Evolutionary conservation across 2,329 filamentous ascomycete genomes (phyloP).

Genomic region (Cladosporium sp.): DNA sequence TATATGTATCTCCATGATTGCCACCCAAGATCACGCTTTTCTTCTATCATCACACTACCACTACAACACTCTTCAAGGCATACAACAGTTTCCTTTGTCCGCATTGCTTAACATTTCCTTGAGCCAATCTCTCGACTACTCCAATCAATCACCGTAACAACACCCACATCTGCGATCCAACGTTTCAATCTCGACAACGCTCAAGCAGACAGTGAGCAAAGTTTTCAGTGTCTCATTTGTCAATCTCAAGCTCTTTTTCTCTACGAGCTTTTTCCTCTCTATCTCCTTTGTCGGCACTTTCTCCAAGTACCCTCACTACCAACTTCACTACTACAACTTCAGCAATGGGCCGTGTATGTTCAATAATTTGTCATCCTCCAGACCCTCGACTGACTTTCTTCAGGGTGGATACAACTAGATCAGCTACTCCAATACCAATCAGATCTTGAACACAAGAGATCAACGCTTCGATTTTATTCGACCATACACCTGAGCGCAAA

Average conservation of each 20-base stretch:
- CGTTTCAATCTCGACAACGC: conserved; percentile 3
- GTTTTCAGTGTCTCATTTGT: conserved; percentile 18
- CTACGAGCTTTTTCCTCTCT: conserved; percentile 3
- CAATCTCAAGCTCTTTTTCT: conserved; percentile 13
- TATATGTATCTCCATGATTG: conserved; percentile 12
- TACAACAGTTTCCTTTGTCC: conserved; percentile 18
- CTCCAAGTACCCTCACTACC: background rate
- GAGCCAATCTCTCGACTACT: conserved; percentile 13
- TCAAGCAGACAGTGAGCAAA: conserved; percentile 14
- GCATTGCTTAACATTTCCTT: conserved; percentile 15
- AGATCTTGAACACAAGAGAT: background rate
- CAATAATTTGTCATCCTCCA: background rate
- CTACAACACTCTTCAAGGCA: conserved; percentile 19
- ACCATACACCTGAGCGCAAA: conserved; percentile 17
- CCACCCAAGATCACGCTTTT: conserved; percentile 17
- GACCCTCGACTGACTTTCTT: background rate
- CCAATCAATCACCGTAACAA: conserved; percentile 18
- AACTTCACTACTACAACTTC: background rate
- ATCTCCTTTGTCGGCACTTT: conserved; percentile 2
- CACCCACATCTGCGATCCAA: background rate
- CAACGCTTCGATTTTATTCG: background rate
- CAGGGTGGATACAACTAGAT: conserved; percentile 21
- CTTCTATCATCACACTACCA: conserved; percentile 18
- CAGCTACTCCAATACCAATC: conserved; percentile 17
- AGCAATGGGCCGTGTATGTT: conserved; percentile 20